These are phyloP conservation scores for Nannochloropsis gaditana DNA, from an alignment of 108 stramenopile genomes.

Conservation along the genomic window DNA sequence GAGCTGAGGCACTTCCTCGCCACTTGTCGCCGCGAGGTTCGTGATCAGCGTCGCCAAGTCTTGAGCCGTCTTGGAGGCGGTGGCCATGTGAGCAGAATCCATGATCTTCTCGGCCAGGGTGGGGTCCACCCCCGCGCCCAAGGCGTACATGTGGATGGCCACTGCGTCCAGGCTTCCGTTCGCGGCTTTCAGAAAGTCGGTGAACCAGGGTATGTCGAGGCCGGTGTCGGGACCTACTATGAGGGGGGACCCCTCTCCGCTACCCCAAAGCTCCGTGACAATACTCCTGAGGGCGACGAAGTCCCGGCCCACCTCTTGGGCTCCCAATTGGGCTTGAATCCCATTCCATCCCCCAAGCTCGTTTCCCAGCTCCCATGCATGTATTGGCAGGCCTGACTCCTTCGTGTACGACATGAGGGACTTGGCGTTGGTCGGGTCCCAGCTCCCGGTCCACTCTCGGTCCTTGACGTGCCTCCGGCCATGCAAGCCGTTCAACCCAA, in stretches of 20 bases:
- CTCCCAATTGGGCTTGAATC: not conserved
- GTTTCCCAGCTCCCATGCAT: slow-evolving; percentile 22
- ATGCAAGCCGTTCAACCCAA: slow-evolving; percentile 19
- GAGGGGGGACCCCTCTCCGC: not conserved
- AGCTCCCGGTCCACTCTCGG: not conserved
- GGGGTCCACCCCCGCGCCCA: not conserved
- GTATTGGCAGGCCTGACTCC: slow-evolving; percentile 1
- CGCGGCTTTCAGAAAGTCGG: not conserved
- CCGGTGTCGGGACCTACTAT: slow-evolving; percentile 6
- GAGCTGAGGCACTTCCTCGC: not conserved
- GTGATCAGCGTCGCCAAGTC: not conserved
- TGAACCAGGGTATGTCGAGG: not conserved
- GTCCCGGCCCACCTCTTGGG: not conserved
- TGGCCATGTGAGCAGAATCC: not conserved
- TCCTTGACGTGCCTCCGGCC: not conserved
- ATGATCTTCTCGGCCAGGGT: slow-evolving; percentile 20
- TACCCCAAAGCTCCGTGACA: not conserved
- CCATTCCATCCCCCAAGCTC: not conserved
- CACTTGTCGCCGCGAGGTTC: not conserved
- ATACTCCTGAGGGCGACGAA: not conserved
- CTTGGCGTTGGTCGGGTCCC: slow-evolving; percentile 20
- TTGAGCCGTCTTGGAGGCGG: not conserved
- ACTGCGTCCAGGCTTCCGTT: not conserved
- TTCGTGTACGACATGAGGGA: slow-evolving; percentile 11
- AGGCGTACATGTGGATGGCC: not conserved